Evolutionary conservation across 129 eudicot species (phyloP).

Genomic region (Dittrichia graveolens): DNA sequence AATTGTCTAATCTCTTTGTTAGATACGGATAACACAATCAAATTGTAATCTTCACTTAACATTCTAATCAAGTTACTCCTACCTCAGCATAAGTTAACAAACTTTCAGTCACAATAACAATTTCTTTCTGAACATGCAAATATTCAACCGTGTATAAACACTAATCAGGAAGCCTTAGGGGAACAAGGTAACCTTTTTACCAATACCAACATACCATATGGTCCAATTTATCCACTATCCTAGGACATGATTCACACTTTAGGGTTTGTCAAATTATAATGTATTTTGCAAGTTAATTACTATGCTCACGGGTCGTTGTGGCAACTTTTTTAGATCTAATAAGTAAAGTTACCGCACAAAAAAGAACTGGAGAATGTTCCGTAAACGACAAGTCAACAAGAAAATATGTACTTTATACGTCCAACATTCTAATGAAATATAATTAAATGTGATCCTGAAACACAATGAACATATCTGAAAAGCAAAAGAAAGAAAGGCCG

Average conservation of each 20-base stretch:
- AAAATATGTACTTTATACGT: slow-evolving; percentile 11
- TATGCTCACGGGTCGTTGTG: slow-evolving; percentile 2
- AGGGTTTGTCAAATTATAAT: neutral
- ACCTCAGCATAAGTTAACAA: neutral
- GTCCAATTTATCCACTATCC: neutral
- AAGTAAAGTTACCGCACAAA: slow-evolving; percentile 16
- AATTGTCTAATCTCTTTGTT: neutral
- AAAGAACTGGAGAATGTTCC: neutral
- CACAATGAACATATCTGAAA: neutral
- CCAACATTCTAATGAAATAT: neutral
- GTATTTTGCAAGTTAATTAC: neutral
- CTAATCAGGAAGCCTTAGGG: neutral
- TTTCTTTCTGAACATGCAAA: neutral
- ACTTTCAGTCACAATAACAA: neutral
- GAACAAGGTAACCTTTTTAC: neutral
- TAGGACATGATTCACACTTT: neutral
- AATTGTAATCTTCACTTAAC: slow-evolving; percentile 5
- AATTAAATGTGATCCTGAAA: slow-evolving; percentile 4
- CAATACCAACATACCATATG: slow-evolving; percentile 13
- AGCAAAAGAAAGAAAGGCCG: neutral
- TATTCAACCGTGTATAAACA: neutral
- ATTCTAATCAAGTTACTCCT: neutral
- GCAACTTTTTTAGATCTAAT: slow-evolving; percentile 5
- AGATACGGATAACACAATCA: neutral
- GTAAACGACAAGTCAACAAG: neutral